Evolutionary conservation across 352 stramenopile genomes (phyloP), one percentile per base, ranked within the genome.

Genomic region (Globisporangium megalacanthum): DNA sequence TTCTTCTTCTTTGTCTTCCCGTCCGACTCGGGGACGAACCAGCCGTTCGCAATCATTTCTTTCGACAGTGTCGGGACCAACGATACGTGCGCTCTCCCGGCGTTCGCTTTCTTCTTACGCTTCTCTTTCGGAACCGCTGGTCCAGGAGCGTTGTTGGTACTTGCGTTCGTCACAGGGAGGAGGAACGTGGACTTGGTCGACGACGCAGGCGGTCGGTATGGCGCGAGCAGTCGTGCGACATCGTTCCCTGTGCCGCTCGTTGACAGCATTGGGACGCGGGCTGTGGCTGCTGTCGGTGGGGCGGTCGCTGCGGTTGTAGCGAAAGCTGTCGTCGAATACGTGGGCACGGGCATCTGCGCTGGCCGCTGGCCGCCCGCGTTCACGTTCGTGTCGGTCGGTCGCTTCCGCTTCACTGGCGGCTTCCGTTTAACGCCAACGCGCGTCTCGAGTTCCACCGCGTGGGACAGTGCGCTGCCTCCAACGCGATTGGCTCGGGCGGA

Each of bases 361-460:
- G 46, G 20, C 5, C 39, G 39, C 17, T 46, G 39, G 46, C 35
- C 13, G 20, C 14, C 10, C 11, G 25, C 25, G 25, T 29, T 29
- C 11, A 4, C 25, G 25, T 29, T 29, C 20, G 36, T 37, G 36
- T 56, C 17, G 8, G n/a, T 48, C 36, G 6, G 22, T 41, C 39
- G 37, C 41, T 49, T 57, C 39, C 54, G 46, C 47, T 62, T 62
- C 42, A 29, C 49, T 31, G 41, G 41, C 2, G 15, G 19, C 35
- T 29, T 45, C 20, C 56, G 52, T 42, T 52, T 52, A 22, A 51
- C 14, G 19, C 13, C 39, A 9, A 31, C n/a, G 20, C 49, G 50
- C 25, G 20, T 10, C 52, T 4, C 10, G n/a, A 14, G 17, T 37
- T 9, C 14, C 39, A 44, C 25, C 31, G 41, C 41, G 41, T 47